Evolutionary conservation across 192 early-diverging fungal species (phyloP).

Genomic region (Coemansia sp.): DNA sequence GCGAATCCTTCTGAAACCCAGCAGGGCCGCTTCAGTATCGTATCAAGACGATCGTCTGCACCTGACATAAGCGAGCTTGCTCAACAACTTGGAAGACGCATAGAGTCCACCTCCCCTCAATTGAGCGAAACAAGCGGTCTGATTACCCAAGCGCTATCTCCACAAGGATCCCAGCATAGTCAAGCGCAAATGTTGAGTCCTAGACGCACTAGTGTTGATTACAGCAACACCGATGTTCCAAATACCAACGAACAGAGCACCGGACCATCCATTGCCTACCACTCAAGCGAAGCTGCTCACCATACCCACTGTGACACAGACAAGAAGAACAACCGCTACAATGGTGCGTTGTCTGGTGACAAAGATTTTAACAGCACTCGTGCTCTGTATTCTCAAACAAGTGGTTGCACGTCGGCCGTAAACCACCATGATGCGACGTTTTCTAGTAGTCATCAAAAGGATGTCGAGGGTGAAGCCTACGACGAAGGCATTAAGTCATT

Average conservation of each 20-base stretch:
- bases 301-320: background rate
- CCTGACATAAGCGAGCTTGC: slow-evolving; percentile 37
- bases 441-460: background rate
- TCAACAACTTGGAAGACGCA: slow-evolving; percentile 26
- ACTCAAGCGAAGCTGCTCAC: background rate
- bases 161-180: background rate
- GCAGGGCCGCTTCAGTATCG: slow-evolving; percentile 41
- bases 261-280: background rate
- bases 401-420: background rate
- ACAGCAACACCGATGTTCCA: background rate
- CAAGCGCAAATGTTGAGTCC: background rate
- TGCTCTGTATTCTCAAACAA: background rate
- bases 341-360: background rate
- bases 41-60: slow-evolving; percentile 48
- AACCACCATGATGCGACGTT: background rate
- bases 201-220: background rate
- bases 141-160: background rate
- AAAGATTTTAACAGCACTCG: background rate
- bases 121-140: background rate
- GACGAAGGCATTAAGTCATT: background rate
- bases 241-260: background rate
- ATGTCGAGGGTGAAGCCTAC: background rate
- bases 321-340: background rate
- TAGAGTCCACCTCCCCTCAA: slow-evolving; percentile 4
- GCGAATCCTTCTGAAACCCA: slow-evolving; percentile 15